phyloP scores from a whole-genome alignment of 345 rosid genomes.

The Camelina hispida region DNA sequence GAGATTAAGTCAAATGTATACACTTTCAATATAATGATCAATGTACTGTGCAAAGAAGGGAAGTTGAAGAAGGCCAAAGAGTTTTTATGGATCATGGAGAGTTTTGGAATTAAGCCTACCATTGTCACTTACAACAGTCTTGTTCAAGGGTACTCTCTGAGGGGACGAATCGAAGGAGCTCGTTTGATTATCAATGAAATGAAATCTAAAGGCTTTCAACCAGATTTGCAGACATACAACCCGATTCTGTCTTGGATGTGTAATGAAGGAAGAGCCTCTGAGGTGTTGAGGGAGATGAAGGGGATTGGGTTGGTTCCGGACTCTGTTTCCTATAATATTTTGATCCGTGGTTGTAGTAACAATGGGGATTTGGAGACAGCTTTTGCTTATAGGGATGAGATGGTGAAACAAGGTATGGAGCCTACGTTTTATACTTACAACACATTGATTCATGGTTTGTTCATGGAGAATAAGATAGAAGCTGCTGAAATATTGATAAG shows the following conservation, averaged over 20 bases:
- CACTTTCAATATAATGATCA: slow-evolving; percentile 91
- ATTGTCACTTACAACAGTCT: slow-evolving; percentile 79
- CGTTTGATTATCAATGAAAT: slow-evolving; percentile 62
- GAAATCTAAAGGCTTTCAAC: slow-evolving; percentile 64
- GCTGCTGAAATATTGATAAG: slow-evolving; percentile 68
- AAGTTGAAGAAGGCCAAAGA: slow-evolving; percentile 81
- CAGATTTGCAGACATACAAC: slow-evolving; percentile 77
- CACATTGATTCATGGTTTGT: slow-evolving; percentile 76
- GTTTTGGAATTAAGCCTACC: slow-evolving; percentile 69
- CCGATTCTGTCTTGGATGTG: slow-evolving; percentile 82
- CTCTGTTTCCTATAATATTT: slow-evolving; percentile 76
- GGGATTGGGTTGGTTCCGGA: slow-evolving; percentile 66
- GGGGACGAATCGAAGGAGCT: slow-evolving; percentile 76
- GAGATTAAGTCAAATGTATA: slow-evolving; percentile 68
- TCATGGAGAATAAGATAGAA: slow-evolving; percentile 66
- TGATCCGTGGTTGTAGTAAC: slow-evolving; percentile 81
- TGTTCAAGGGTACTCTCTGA: slow-evolving; percentile 72
- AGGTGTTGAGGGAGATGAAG: slow-evolving; percentile 62
- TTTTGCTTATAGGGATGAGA: slow-evolving; percentile 72
- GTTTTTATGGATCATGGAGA: slow-evolving; percentile 62
- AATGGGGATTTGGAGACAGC: slow-evolving; percentile 70
- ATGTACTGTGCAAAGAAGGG: slow-evolving; percentile 85
- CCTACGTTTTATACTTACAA: slow-evolving; percentile 85
- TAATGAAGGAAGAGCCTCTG: slow-evolving; percentile 66
- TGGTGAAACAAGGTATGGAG: slow-evolving; percentile 64